Evolutionary conservation across 2,329 filamentous ascomycete genomes (phyloP), one percentile per base, ranked within the genome.

Genomic region (Fusarium phyllophilum): DNA sequence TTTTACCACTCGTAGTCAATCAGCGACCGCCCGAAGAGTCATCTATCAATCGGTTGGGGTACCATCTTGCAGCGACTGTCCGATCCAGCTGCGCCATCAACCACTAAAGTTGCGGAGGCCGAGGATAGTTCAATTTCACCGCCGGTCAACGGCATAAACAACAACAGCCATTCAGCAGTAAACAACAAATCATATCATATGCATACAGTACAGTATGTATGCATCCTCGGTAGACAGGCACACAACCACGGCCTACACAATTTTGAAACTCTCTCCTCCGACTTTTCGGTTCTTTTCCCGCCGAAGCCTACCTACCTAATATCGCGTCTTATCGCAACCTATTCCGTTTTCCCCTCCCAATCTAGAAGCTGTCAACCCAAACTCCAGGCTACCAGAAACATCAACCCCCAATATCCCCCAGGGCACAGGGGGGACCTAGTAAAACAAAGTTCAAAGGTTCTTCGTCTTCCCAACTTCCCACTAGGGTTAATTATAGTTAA

Each of bases 111-210:
- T 69, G 39, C 26, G 24, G 44, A 44, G 48, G 31, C 29, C 54
- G 60, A 66, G 49, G 41, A 73, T 57, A 51, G 34, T 22, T 58
- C 46, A 34, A 60, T 65, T 73, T 72, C 69, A 73, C 70, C 70
- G 58, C 70, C 49, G 70, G 69, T 57, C 58, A 49, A 56, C 64
- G 18, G 63, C 69, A 72, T 49, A 52, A 69, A 57, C 44, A 49
- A 73, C 22, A 52, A 44, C 49, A 71, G 55, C 49, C n/a, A 41
- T n/a, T 48, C 44, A 49, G 49, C 26, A 33, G 49, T 48, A 46
- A 68, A 60, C 39, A 49, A 65, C 38, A 56, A 57, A 41, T 18
- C 51, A 41, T 10, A 29, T 54, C 49, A 71, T 51, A 44, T n/a
- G 45, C 44, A 42, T 38, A 45, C 45, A 48, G 18, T 48, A 29